Base-by-base conservation (phyloP, 108 stramenopile species). In the Nannochloropsis salina region DNA sequence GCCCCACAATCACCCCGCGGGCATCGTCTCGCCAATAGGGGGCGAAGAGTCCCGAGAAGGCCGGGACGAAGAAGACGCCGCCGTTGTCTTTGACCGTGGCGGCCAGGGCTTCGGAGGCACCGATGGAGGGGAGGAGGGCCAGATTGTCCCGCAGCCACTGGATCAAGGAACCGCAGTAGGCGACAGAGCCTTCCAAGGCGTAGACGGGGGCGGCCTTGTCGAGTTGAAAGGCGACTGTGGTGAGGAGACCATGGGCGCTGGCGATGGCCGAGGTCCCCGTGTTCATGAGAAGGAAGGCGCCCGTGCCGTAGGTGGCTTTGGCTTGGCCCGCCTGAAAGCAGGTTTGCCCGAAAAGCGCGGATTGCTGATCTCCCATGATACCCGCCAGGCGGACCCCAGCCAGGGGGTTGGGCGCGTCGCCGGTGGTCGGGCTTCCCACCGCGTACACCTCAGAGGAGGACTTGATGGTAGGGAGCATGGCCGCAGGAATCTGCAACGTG, bases 61-160 rank as follows among this genome's bases (percentile, higher is more conserved):
- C 97, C 41, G 99, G 98, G 12, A 99, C 98, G 83, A 99, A 92
- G 83, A 96, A 98, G 89, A 98, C 91, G 45, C 96, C 97, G 82
- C 96, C 95, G 84, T 94, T 96, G 80, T 89, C 87, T 18, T 86
- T 86, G 82, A 93, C 93, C 2, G 85, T 83, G 9, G 47, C 84
- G 2, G 99, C 99, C 47, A 95, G 86, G 9, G 85, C 88, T 92
- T 98, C 96, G 42, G 94, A 92, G 82, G 98, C 97, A 11, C 95
- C 83, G 11, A 96, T 94, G 43, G 89, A 84, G 20, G 89, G 18
- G 83, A 98, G 94, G 42, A 99, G 90, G 83, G 79, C 84, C 2
- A 98, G 90, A 85, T 96, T 96, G 91, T 99, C 99, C 41, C 98
- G 92, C 20, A 98, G 90, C 99, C 99, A 98, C 92, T 98, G 96